Evolutionary conservation across 192 early-diverging fungal species (phyloP).

Genomic region (Coemansia erecta): DNA sequence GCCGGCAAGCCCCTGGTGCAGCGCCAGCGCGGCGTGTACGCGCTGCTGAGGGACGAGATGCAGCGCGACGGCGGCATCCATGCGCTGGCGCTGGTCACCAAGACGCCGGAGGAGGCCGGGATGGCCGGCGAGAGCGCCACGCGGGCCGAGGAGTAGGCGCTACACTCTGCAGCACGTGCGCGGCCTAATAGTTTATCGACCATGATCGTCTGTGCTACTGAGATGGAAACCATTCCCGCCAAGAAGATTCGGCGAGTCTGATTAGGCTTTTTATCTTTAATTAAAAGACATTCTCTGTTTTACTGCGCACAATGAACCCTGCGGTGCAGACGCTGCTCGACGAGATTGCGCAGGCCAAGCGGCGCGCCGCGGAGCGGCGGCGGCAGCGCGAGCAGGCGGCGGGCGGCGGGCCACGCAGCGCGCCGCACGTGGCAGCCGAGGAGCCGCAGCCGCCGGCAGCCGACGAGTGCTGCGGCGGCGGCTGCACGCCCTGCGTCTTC

Average conservation of each 20-base stretch:
- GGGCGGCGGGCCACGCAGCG: slow-evolving; percentile 2
- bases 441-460: slow-evolving; percentile 20
- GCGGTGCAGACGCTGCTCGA: slow-evolving; percentile 29
- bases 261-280: too few relatives aligned
- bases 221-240: too few relatives aligned
- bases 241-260: too few relatives aligned
- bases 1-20: slow-evolving; percentile 48
- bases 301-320: slow-evolving; percentile 12
- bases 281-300: neutral
- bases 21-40: slow-evolving; percentile 70
- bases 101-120: slow-evolving; percentile 66
- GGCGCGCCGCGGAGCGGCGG: slow-evolving; percentile 21
- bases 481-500: slow-evolving; percentile 52
- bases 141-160: too few relatives aligned
- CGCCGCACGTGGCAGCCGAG: slow-evolving; percentile 18
- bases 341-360: slow-evolving; percentile 37
- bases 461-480: slow-evolving; percentile 46
- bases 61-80: slow-evolving; percentile 73
- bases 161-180: neutral
- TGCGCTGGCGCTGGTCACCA: slow-evolving; percentile 74
- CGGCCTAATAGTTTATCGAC: neutral
- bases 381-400: slow-evolving; percentile 3
- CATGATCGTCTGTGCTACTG: neutral
- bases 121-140: neutral
- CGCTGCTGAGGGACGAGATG: slow-evolving; percentile 64